phyloP scores from a whole-genome alignment of 2,329 filamentous ascomycete genomes.

The Botryotinia calthae region DNA sequence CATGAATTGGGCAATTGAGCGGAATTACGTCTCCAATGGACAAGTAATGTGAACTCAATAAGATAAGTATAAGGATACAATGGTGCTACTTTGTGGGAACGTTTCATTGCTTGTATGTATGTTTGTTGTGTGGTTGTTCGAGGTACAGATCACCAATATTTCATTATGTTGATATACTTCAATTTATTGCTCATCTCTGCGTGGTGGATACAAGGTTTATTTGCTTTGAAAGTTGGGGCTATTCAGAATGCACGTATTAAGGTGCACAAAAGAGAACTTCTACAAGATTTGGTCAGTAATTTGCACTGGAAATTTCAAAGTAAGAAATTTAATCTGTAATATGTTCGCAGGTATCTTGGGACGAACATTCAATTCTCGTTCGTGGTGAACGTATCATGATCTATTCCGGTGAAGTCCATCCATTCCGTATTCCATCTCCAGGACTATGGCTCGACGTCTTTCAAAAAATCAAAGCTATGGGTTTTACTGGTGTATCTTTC shows the following conservation, averaged over 20 bases:
- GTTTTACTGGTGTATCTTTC: constrained; percentile 77
- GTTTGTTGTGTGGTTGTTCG: background rate
- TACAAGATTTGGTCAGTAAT: constrained; percentile 55
- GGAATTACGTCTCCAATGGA: background rate
- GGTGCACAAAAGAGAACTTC: constrained; percentile 43
- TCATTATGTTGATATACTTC: background rate
- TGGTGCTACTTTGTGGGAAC: background rate
- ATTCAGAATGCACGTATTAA: constrained; percentile 8
- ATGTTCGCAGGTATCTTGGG: constrained; percentile 52
- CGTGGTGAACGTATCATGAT: constrained; percentile 61
- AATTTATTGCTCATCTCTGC: background rate
- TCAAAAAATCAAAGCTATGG: constrained; percentile 78
- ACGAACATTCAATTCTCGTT: constrained; percentile 60
- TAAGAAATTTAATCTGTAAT: background rate
- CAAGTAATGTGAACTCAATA: background rate
- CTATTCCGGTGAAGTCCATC: constrained; percentile 63
- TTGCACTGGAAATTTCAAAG: background rate
- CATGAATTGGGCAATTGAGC: background rate
- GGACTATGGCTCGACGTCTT: constrained; percentile 69
- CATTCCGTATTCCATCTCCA: constrained; percentile 59
- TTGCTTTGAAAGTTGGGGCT: constrained; percentile 28
- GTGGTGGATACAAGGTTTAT: background rate
- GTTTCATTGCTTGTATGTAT: background rate
- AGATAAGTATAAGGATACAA: constrained; percentile 7
- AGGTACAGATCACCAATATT: background rate